Evolutionary conservation across 331 rosid species (phyloP), one percentile per base, ranked within the genome.

Genomic region (Telfairia occidentalis): DNA sequence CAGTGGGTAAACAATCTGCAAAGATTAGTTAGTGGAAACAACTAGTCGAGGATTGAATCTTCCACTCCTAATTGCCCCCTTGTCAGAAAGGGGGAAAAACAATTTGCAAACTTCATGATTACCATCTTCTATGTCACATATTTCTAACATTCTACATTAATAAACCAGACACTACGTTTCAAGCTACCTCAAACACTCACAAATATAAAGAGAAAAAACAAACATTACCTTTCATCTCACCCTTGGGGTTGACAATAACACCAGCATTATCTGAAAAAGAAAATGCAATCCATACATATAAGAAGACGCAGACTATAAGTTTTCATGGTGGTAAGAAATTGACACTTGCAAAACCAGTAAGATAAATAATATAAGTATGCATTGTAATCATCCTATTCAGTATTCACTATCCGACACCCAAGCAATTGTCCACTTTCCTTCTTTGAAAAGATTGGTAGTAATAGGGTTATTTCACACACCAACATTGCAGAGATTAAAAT

Each of bases 231-330:
- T 92, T 92, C 96, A 92, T 90, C 73, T 92, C 96, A 3, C 97
- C 97, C 82, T 92, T 92, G 13, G 93, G 96, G 76, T 92, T 89
- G 48, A 92, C 96, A 75, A 92, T 88, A 2, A 89, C 97, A 28
- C 97, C 97, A 16, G 97, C 97, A 76, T 92, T 92, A 80, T 92
- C 96, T 90, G 96, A 80, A 78, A 10, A 42, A 42, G 19, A 70
- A 70, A 45, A 13, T 69, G 21, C 34, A 3, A 67, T n/a, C 24
- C 37, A 66, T 11, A 7, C 0, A 40, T 24, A 69, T 70, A 28
- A 43, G 53, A 69, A 69, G 45, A 24, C 55, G 45, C 26, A 7
- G n/a, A 6, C 1, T 28, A 28, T 5, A 45, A 26, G 26, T 16
- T 45, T 0, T 24, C 0, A 28, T 26, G 26, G 57, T 2, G 19